Evolutionary conservation across 163 green algal genomes (phyloP).

Genomic region (Dunaliella salina): DNA sequence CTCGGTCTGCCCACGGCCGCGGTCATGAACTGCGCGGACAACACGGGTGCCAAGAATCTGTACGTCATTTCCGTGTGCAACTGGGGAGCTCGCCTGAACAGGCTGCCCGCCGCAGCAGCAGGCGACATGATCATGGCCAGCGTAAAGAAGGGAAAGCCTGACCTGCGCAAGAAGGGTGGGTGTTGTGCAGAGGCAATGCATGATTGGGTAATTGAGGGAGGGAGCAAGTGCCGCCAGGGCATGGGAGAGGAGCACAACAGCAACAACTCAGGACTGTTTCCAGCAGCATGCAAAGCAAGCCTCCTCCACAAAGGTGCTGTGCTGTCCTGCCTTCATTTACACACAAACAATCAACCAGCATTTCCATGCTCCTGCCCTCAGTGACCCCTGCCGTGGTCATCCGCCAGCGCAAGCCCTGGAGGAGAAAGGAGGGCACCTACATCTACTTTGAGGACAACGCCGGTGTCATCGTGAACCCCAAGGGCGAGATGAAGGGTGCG

Average conservation of each 20-base stretch:
- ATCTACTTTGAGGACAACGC: constrained; percentile 99
- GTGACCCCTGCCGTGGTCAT: constrained; percentile 96
- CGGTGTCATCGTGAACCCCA: constrained; percentile 98
- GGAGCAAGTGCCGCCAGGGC: too few species aligned
- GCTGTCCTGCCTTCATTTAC: constrained; percentile 2
- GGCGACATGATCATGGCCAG: constrained; percentile 83
- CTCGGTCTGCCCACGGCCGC: constrained; percentile 91
- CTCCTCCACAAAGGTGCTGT: too few species aligned
- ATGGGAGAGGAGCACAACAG: too few species aligned
- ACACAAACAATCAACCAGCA: neutral
- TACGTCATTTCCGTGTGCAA: constrained; percentile 96
- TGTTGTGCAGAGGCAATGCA: neutral
- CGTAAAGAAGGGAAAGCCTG: constrained; percentile 99
- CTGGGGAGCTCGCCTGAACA: constrained; percentile 92
- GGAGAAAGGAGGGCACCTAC: constrained; percentile 95
- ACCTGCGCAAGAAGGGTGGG: constrained; percentile 98
- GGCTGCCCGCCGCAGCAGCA: constrained; percentile 78
- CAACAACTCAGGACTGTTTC: too few species aligned
- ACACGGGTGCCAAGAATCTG: constrained; percentile 98
- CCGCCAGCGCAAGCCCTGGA: constrained; percentile 95
- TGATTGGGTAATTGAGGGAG: too few species aligned
- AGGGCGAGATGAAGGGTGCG: constrained; percentile 99
- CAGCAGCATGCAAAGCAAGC: too few species aligned
- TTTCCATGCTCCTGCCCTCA: constrained; percentile 36
- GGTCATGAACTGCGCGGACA: constrained; percentile 98